Evolutionary conservation across 2,329 filamentous ascomycete species (phyloP), one percentile per base, ranked within the genome.

Genomic region (Albophoma yamanashiensis): DNA sequence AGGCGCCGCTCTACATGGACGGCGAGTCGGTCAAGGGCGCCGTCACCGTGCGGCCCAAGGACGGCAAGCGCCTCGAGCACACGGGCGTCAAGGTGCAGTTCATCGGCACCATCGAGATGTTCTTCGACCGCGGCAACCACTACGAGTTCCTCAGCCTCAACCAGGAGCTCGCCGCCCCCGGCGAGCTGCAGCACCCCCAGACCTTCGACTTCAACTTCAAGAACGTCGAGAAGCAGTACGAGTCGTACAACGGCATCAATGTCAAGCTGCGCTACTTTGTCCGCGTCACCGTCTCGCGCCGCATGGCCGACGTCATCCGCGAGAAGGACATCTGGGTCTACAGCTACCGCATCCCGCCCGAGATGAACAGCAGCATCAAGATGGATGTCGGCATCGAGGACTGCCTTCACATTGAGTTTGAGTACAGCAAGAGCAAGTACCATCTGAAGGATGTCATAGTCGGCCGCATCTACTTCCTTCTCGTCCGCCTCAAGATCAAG

Each of bases 321-420:
- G 95, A 99, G 78, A 99, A 99, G 83, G 95, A 99, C 75, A 89
- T 99, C 65, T 99, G 95, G 95, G 95, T 99, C 60, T 99, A 99
- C 81, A 94, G 89, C 64, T 99, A 99, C 82, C 88, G 92, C 74
- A 93, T 97, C 79, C 93, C 94, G 25, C 94, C 94, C 22, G 94
- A 99, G 84, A 95, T 92, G 76, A 99, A 97, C 81, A 92, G 87
- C 77, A 92, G 90, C 67, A 99, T 99, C 81, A 99, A 99, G 84
- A 99, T 99, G 94, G 94, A 99, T 73, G 94, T 99, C 62, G 94
- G 94, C 61, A 99, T 99, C 71, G 94, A 99, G 78, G 95, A 99
- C 78, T 99, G 94, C 74, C 80, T 99, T 67, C 94, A 99, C 77
- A 99, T 99, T 67, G 94, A 99, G 76, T 99, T 99, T 69, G 94